Base-by-base conservation (phyloP, 2,329 filamentous ascomycete species). In the Colletotrichum lini region DNA sequence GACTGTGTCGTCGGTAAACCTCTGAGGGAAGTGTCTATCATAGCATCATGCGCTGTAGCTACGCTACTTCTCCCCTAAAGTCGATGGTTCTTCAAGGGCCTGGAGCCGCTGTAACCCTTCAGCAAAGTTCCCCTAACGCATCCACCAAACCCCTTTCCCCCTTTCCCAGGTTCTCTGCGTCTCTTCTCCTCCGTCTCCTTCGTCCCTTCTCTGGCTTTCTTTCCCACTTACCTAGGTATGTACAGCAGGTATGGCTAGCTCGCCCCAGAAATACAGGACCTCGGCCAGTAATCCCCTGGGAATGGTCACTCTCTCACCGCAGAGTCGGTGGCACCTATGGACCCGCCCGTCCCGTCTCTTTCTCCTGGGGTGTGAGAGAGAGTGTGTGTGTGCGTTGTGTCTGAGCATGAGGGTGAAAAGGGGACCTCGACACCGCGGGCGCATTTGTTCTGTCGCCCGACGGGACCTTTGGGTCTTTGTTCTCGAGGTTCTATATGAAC, bases 261-360 rank as follows among this genome's bases (percentile, higher is more conserved):
- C 45, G 68, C 56, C 68, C 64, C 68, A 70, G 64, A 52, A 38
- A 44, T 52, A 65, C 64, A 67, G 56, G 67, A 50, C 67, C 44
- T 30, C 60, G 57, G 57, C 64, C 60, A 65, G 60, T 52, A 65
- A 65, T 69, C 56, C 52, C 35, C 52, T 59, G 53, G 66, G 16
- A 57, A 62, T 58, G 54, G 35, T 38, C 35, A 38, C 35, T 38
- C 35, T 44, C 47, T 71, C 65, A 59, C 67, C 65, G 65, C 65
- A 72, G 65, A 61, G 63, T 71, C 64, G 42, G 64, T 63, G 68
- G 68, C 64, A 62, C 57, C 64, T 67, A 3, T 42, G 64, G 68
- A 67, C 68, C 64, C 68, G 68, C 64, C 57, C 50, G 45, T 70
- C 64, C 68, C 68, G 68, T 66, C 66, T 50, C 23, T 38, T 50